A percentile compares a stretch with the other conserved stretches of the same genome.
These are phyloP conservation scores for Microcyclospora pomicola DNA, from an alignment of 2,329 filamentous ascomycete genomes.

Conservation along the genomic window DNA sequence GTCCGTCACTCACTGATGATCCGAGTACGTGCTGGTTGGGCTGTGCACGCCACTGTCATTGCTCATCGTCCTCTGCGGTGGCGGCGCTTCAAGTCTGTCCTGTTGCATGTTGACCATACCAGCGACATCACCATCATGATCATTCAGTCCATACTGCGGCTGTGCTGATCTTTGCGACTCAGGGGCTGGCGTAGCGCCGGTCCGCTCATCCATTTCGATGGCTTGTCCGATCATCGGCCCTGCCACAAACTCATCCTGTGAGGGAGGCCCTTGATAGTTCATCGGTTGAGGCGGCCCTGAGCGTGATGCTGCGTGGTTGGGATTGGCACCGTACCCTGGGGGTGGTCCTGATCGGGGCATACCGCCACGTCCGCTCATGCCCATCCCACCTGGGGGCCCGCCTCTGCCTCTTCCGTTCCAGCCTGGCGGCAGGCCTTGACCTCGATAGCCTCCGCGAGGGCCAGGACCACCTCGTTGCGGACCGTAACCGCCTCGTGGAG, in stretches of 20 bases:
- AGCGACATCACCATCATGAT: conserved; percentile 57
- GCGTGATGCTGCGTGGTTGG: conserved; percentile 11
- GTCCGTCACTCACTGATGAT: conserved; percentile 29
- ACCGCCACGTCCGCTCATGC: conserved; percentile 14
- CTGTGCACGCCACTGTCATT: conserved; percentile 50
- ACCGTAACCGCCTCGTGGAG: conserved; percentile 41
- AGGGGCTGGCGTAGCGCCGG: conserved; percentile 35
- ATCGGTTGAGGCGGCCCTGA: conserved; percentile 9
- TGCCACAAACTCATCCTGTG: conserved; percentile 10
- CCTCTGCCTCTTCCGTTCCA: conserved; percentile 16
- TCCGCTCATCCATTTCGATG: conserved; percentile 67
- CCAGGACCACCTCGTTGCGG: conserved; percentile 33
- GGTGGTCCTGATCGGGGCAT: conserved; percentile 11
- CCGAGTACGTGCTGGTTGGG: conserved; percentile 57
- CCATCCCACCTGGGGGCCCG: conserved; percentile 14
- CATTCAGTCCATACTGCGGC: conserved; percentile 31
- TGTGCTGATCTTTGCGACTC: conserved; percentile 5
- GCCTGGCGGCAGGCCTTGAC: conserved; percentile 21
- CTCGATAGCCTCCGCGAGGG: conserved; percentile 26
- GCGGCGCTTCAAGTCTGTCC: conserved; percentile 17
- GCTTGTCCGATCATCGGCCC: conserved; percentile 44
- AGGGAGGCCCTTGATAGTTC: conserved; percentile 17
- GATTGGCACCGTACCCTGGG: conserved; percentile 16
- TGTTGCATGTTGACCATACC: conserved; percentile 63
- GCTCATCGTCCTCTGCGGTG: conserved; percentile 52